Conservation (phyloP, 2,329 filamentous ascomycete genomes). For the Ophiocordyceps sinensis region DNA sequence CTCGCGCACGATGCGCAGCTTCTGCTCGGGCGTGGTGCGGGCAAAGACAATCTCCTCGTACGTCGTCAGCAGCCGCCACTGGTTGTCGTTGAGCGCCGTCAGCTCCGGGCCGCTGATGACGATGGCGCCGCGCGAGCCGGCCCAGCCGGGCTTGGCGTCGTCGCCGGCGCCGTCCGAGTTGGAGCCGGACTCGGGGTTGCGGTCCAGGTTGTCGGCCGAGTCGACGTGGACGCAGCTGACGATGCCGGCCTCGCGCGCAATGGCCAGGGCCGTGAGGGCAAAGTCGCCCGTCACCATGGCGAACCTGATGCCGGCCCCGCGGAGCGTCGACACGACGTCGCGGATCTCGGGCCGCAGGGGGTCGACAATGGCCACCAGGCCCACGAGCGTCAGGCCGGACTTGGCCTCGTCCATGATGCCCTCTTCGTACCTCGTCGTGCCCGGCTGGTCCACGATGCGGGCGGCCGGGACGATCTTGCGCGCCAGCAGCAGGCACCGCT, state of each 20-base stretch:
- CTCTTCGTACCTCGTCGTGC: slow-evolving; percentile 33
- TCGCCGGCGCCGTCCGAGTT: slow-evolving; percentile 8
- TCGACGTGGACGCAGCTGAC: slow-evolving; percentile 43
- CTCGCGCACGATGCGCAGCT: slow-evolving; percentile 64
- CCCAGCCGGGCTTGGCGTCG: slow-evolving; percentile 8
- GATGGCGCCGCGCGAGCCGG: slow-evolving; percentile 28
- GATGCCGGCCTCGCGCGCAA: slow-evolving; percentile 59
- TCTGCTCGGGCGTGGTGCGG: slow-evolving; percentile 64
- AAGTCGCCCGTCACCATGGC: slow-evolving; percentile 75
- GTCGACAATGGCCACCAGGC: slow-evolving; percentile 65
- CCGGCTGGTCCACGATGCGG: slow-evolving; percentile 22
- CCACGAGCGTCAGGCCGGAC: slow-evolving; percentile 51
- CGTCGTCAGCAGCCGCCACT: slow-evolving; percentile 50
- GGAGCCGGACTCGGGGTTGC: slow-evolving; percentile 9
- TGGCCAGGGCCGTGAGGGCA: slow-evolving; percentile 58
- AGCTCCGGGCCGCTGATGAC: slow-evolving; percentile 53
- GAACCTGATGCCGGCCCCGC: slow-evolving; percentile 57
- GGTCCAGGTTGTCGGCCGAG: slow-evolving; percentile 34
- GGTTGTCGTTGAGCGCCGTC: slow-evolving; percentile 46
- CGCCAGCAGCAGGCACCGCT: slow-evolving; percentile 52
- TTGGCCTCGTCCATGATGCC: slow-evolving; percentile 39
- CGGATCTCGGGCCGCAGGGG: slow-evolving; percentile 62
- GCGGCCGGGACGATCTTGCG: slow-evolving; percentile 37
- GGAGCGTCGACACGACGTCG: slow-evolving; percentile 48
- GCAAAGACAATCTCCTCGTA: slow-evolving; percentile 65